Evolutionary conservation across 2,329 filamentous ascomycete genomes (phyloP), one percentile per base, ranked within the genome.

Genomic region (Cladophialophora exuberans): DNA sequence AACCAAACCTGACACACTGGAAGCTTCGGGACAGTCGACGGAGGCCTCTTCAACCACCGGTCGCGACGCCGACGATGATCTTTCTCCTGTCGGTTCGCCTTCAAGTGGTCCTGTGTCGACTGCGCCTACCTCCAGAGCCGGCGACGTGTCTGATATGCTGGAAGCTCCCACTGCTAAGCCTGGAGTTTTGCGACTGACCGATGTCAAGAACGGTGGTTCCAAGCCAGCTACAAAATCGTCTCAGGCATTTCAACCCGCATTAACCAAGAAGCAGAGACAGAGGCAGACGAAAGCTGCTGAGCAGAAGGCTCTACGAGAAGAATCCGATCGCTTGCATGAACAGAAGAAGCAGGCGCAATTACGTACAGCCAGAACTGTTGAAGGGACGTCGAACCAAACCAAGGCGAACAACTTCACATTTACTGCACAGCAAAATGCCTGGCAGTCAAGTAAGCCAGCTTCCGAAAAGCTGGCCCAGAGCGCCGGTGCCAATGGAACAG

Each of bases 221-320:
- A 82, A 86, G 74, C 77, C 82, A 59, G 85, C 86, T 73, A 75
- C 79, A 60, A 85, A 85, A 74, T 78, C 82, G 65, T 74, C 79
- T 62, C 57, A 68, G 48, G 83, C 86, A 35, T 79, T 83, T 61
- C 85, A 89, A 71, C 80, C 82, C 44, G 82, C 81, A 15, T 89
- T 96, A 79, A 88, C 87, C 17, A 97, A 97, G 87, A 97, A 97
- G 80, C 90, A 96, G 77, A 86, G 91, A 57, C 92, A 97, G 78
- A 94, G 96, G 76, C 84, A 87, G 64, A 85, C 88, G 77, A 97
- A 96, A 84, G 85, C 83, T 31, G 91, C 96, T 74, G 87, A 85
- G 54, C 85, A 85, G 66, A 94, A 90, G 79, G 78, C 80, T 25
- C 80, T 83, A 54, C 85, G 88, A 25, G 87, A 92, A 68, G 87